These are phyloP conservation scores for Colletotrichum sp. DNA, from an alignment of 2,329 filamentous ascomycete genomes.

Conservation along the genomic window DNA sequence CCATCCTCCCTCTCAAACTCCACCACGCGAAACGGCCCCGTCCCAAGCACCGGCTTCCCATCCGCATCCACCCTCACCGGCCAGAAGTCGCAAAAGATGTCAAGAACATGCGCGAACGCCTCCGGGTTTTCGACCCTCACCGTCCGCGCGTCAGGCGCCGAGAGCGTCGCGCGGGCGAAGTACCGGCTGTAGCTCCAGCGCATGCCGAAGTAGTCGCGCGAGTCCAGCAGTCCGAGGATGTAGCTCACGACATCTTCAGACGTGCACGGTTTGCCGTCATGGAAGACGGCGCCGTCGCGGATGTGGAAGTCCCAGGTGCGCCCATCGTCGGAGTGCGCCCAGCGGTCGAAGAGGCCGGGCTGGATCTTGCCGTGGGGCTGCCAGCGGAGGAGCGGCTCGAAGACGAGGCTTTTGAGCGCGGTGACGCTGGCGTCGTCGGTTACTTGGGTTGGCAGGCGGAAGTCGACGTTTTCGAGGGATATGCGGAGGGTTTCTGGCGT, in stretches of 20 bases:
- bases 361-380: background rate
- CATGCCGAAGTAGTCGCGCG: constrained; percentile 13
- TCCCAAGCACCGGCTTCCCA: constrained; percentile 3
- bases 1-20: background rate
- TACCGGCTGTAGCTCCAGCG: constrained; percentile 14
- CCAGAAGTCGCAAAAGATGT: constrained; percentile 9
- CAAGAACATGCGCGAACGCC: background rate
- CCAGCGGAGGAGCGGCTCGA: constrained; percentile 9
- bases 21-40: background rate
- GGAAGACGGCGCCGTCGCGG: background rate
- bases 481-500: constrained; percentile 1
- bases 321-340: background rate
- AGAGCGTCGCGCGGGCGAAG: background rate
- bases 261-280: background rate
- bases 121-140: background rate
- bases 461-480: constrained; percentile 6
- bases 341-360: background rate
- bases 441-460: constrained; percentile 8
- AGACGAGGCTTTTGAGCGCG: constrained; percentile 6
- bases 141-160: background rate
- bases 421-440: constrained; percentile 8
- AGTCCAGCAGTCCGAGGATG: background rate
- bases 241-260: background rate
- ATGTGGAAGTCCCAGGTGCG: background rate
- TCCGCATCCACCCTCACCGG: background rate